Evolutionary conservation across 2,329 filamentous ascomycete species (phyloP).

Genomic region (Claviceps fusiformis): DNA sequence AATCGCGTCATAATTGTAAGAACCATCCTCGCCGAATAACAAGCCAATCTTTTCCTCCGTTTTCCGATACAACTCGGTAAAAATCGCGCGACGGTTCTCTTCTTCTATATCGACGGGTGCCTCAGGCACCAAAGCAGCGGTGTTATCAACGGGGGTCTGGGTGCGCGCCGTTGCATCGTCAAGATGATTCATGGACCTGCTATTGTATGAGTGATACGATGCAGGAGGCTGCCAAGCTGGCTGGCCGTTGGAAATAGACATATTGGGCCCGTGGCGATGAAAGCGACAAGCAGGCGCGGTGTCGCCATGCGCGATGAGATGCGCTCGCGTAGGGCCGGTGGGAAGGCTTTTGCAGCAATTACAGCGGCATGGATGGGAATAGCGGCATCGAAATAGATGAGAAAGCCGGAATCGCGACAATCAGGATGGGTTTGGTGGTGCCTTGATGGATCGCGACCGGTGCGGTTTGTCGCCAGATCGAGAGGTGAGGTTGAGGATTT

Average conservation of each 20-base stretch:
- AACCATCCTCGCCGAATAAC: slow-evolving; percentile 52
- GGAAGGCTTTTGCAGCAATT: slow-evolving; percentile 30
- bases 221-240: slow-evolving; percentile 49
- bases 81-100: slow-evolving; percentile 58
- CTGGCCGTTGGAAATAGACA: slow-evolving; percentile 56
- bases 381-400: slow-evolving; percentile 41
- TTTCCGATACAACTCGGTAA: slow-evolving; percentile 64
- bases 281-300: slow-evolving; percentile 31
- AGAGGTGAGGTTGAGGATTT: slow-evolving; percentile 44
- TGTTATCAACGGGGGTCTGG: slow-evolving; percentile 36
- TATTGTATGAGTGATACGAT: slow-evolving; percentile 32
- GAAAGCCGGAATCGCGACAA: slow-evolving; percentile 23
- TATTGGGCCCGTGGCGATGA: slow-evolving; percentile 39
- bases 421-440: slow-evolving; percentile 28
- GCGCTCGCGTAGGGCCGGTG: slow-evolving; percentile 37
- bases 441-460: slow-evolving; percentile 37
- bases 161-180: slow-evolving; percentile 45
- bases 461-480: slow-evolving; percentile 36
- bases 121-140: slow-evolving; percentile 43
- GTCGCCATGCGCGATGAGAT: slow-evolving; percentile 42
- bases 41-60: slow-evolving; percentile 64
- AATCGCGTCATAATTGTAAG: slow-evolving; percentile 38
- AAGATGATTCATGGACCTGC: slow-evolving; percentile 39
- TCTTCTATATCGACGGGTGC: slow-evolving; percentile 48
- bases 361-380: slow-evolving; percentile 37